Conservation (phyloP, 345 rosid genomes). For the Bretschneidera sinensis region DNA sequence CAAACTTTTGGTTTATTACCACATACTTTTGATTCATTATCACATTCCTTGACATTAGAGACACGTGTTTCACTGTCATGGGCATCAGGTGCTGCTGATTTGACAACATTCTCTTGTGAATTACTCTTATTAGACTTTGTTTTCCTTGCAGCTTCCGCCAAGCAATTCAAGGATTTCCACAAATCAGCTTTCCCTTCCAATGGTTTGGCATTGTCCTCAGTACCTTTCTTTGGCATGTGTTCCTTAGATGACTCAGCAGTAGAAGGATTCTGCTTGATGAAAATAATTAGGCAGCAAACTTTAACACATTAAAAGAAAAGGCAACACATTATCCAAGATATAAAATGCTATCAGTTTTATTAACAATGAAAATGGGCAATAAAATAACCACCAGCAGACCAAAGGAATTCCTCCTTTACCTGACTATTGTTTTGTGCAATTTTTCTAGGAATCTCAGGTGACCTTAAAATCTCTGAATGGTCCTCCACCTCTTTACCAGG, state of each 20-base stretch:
- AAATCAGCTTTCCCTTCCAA: constrained; percentile 23
- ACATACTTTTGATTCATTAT: constrained; percentile 1
- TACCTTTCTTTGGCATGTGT: constrained; percentile 7
- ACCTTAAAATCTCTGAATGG: constrained; percentile 11
- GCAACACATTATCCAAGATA: background rate
- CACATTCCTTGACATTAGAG: background rate
- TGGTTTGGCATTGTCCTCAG: constrained; percentile 6
- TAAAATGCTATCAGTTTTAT: background rate
- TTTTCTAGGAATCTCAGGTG: constrained; percentile 16
- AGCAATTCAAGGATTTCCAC: constrained; percentile 26
- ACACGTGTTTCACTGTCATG: constrained; percentile 13
- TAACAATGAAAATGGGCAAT: too few relatives aligned
- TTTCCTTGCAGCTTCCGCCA: constrained; percentile 25
- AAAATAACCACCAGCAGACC: too few relatives aligned
- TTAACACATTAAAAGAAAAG: background rate
- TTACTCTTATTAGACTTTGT: constrained; percentile 18
- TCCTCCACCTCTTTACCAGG: constrained; percentile 19
- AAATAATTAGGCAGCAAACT: background rate
- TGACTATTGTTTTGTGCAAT: constrained; percentile 17
- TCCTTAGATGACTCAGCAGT: constrained; percentile 24
- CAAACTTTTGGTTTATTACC: background rate
- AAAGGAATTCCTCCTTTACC: constrained; percentile 25
- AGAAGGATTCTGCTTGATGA: constrained; percentile 15
- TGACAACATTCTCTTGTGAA: constrained; percentile 12
- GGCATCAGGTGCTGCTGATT: constrained; percentile 3